Evolutionary conservation across 805 yeast genomes (phyloP).

Genomic region (Scheffersomyces amazonensis): DNA sequence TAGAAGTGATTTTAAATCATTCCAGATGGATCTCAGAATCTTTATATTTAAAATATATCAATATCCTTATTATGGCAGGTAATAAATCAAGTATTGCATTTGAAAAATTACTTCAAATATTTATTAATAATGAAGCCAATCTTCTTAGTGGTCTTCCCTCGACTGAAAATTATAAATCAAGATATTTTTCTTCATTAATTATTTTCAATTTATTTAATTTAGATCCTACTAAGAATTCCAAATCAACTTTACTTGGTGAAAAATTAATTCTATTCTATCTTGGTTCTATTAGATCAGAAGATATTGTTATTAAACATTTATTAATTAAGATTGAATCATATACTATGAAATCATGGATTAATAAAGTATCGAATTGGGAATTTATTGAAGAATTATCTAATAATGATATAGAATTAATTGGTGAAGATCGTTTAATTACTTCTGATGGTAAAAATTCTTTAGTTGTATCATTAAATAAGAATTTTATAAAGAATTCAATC

Average conservation of each 20-base stretch:
- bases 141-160: constrained; percentile 19
- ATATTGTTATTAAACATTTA: constrained; percentile 56
- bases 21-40: constrained; percentile 43
- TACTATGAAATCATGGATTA: constrained; percentile 61
- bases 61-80: constrained; percentile 36
- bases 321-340: constrained; percentile 57
- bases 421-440: constrained; percentile 43
- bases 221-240: constrained; percentile 47
- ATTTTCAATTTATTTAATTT: constrained; percentile 48
- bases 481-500: constrained; percentile 48
- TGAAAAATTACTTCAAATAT: constrained; percentile 59
- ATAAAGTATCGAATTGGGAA: constrained; percentile 64
- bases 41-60: constrained; percentile 45
- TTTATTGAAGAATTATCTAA: constrained; percentile 40
- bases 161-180: constrained; percentile 14
- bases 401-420: constrained; percentile 45
- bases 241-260: constrained; percentile 43
- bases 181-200: constrained; percentile 45
- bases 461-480: constrained; percentile 50
- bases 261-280: constrained; percentile 44
- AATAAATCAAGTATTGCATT: constrained; percentile 33
- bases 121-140: constrained; percentile 51
- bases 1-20: constrained; percentile 55
- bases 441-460: constrained; percentile 43
- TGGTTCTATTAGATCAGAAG: constrained; percentile 65